These are phyloP conservation scores for Macaranga tanarius DNA, from an alignment of 441 rosid genomes.

Conservation along the genomic window DNA sequence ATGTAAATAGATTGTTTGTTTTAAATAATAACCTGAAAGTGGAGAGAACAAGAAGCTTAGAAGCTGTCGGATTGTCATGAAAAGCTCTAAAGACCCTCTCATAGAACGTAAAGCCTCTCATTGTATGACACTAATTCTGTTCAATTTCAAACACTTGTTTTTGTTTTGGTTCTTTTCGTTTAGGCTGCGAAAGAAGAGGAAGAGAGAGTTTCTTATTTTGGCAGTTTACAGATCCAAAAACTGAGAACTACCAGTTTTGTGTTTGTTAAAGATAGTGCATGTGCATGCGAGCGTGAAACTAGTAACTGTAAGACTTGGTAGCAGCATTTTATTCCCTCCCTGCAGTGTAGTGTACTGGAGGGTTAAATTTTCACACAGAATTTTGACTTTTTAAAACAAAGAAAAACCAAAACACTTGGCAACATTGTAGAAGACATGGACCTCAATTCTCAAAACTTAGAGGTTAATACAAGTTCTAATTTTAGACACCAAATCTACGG, in stretches of 20 bases:
- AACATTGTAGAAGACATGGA: no score
- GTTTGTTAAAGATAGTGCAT: no score
- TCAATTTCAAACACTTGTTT: background rate
- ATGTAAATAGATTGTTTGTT: no score
- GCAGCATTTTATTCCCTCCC: no score
- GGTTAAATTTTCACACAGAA: no score
- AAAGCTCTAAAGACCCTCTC: constrained; percentile 13
- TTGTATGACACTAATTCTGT: background rate
- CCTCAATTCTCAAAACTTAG: no score
- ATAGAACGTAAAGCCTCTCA: constrained; percentile 22
- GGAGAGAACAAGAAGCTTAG: constrained; percentile 18
- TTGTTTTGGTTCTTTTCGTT: no score
- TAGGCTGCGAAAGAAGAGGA: background rate
- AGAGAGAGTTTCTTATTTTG: background rate
- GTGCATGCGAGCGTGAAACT: background rate
- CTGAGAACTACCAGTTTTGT: background rate
- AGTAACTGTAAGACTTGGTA: constrained; percentile 2
- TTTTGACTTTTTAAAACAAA: no score
- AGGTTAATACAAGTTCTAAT: no score
- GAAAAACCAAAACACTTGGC: no score
- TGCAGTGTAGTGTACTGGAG: no score
- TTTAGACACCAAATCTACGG: no score
- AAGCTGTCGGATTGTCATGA: constrained; percentile 18
- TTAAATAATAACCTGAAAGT: constrained; percentile 11
- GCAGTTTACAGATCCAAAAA: constrained; percentile 5